Evolutionary conservation across 2,329 filamentous ascomycete genomes (phyloP).

Genomic region (Dothiorella sarmentorum): DNA sequence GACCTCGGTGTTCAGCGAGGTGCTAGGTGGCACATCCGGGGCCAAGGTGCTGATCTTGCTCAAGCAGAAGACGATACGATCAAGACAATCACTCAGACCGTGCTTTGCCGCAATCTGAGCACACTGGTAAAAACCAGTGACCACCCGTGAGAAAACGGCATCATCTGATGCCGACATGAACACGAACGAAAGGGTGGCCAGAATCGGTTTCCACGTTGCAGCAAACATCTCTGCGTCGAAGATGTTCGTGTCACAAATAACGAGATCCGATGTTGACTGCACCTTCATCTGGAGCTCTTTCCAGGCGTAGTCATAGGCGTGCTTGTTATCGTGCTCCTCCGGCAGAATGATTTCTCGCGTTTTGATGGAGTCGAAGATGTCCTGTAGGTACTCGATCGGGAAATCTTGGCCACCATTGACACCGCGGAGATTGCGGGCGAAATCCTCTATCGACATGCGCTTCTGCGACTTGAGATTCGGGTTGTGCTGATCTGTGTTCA

Average conservation of each 20-base stretch:
- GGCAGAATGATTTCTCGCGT: conserved; percentile 93
- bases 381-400: conserved; percentile 73
- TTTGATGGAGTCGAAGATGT: conserved; percentile 88
- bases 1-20: conserved; percentile 88
- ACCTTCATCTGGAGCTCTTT: conserved; percentile 88
- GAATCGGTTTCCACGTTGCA: conserved; percentile 90
- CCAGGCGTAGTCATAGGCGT: conserved; percentile 97
- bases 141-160: conserved; percentile 87
- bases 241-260: conserved; percentile 84
- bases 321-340: conserved; percentile 94
- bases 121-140: conserved; percentile 94
- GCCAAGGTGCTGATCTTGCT: conserved; percentile 87
- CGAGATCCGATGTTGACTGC: conserved; percentile 67
- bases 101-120: conserved; percentile 88
- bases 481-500: conserved; percentile 97
- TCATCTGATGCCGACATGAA: conserved; percentile 99
- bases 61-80: conserved; percentile 87
- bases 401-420: conserved; percentile 87
- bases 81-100: conserved; percentile 77
- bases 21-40: conserved; percentile 72
- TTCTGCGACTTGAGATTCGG: conserved; percentile 76
- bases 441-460: conserved; percentile 81
- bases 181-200: conserved; percentile 93
- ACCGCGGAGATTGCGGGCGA: conserved; percentile 83
- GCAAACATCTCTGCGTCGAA: conserved; percentile 98